Base-by-base conservation (phyloP, 768 basidiomycete genomes). In the Nidularia sp. region DNA sequence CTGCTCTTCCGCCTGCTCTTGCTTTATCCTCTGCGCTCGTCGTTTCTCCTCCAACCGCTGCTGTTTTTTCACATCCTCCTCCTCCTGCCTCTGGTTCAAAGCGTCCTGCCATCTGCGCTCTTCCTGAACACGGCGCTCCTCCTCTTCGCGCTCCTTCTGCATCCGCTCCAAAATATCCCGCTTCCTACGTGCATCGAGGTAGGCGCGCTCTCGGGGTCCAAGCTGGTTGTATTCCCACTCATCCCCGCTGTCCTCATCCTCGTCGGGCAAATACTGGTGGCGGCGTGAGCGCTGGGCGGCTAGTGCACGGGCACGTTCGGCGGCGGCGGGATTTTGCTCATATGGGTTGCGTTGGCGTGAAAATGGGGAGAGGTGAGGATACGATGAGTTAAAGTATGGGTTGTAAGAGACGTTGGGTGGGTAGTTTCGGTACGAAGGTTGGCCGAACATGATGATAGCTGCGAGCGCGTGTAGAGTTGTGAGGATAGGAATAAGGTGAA, bases 201-300 rank as follows among this genome's bases (percentile, higher is more conserved):
- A 68, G 4, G 66, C 60, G 9, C 66, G 57, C 48, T 73, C 68
- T 9, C 63, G 66, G 2, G 68, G 70, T 12, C 56, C 54, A 31
- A 65, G 56, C 39, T 59, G 59, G 47, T 55, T 57, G 41, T 63
- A 61, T 12, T 60, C 59, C 34, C 60, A 61, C 29, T 69, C 69
- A 31, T 71, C 63, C 9, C 69, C 68, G 47, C 60, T 60, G 43
- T 67, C 65, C 41, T 63, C 62, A 15, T 63, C 61, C 45, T 75
- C 75, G 12, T 71, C 67, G 4, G 75, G 76, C 31, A 77, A 67
- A 52, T 73, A 77, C 48, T 69, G 65, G 8, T 70, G 66, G 36
- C 70, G 64, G 15, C 70, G 68, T 1, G 65, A 62, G 18, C 70
- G 71, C 35, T 64, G 65, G 18, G 68, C 68, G 5, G 69, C 71